Conservation (phyloP, 2,329 filamentous ascomycete species). For the Xylaria sp. region DNA sequence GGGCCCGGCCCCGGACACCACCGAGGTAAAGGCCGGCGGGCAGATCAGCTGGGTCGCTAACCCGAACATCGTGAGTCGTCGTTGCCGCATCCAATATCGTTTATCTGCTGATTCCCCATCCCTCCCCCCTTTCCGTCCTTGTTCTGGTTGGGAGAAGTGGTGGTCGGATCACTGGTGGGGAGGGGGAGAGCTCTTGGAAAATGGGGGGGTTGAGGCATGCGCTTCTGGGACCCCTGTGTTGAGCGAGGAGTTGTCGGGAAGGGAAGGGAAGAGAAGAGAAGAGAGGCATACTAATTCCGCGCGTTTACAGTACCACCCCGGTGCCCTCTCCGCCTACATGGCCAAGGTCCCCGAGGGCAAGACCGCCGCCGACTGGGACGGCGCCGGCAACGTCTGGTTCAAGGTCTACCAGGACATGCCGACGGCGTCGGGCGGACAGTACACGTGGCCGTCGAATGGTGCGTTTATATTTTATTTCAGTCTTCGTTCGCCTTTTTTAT, state of each 20-base stretch:
- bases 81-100: no score
- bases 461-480: constrained; percentile 7
- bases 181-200: no score
- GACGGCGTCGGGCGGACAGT: constrained; percentile 34
- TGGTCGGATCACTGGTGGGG: no score
- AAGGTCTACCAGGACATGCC: constrained; percentile 48
- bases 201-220: no score
- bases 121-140: no score
- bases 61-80: no score
- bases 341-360: constrained; percentile 43
- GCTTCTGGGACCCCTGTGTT: no score
- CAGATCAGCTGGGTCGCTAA: constrained; percentile 45
- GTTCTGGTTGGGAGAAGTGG: no score
- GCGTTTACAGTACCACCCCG: constrained; percentile 33
- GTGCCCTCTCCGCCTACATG: constrained; percentile 45
- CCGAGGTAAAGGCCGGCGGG: constrained; percentile 43
- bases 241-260: no score
- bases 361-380: constrained; percentile 42
- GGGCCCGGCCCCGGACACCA: constrained; percentile 41
- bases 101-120: no score
- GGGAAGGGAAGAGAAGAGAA: no score
- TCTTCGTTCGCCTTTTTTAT: constrained; percentile 1
- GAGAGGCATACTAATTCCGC: constrained; percentile 2
- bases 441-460: constrained; percentile 45
- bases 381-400: constrained; percentile 45